These are phyloP conservation scores for Usnea hakonensis DNA, from an alignment of 495 filamentous ascomycete genomes.

Conservation along the genomic window DNA sequence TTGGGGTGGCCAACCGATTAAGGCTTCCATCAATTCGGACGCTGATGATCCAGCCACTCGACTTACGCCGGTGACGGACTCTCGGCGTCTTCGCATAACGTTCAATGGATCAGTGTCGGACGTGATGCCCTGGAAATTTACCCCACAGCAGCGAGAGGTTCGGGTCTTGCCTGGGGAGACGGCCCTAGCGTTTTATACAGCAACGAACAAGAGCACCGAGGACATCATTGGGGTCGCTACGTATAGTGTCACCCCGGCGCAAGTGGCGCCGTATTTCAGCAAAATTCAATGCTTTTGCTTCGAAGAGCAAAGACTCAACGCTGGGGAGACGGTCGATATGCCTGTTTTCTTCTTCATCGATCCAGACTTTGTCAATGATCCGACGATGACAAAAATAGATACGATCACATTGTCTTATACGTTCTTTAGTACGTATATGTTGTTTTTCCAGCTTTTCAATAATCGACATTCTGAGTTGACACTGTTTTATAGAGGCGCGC, in stretches of 20 bases:
- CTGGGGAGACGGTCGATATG: conserved; percentile 98
- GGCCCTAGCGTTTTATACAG: conserved; percentile 95
- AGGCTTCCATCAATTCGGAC: conserved; percentile 60
- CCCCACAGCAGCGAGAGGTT: conserved; percentile 93
- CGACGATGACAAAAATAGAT: conserved; percentile 87
- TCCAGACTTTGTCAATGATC: conserved; percentile 85
- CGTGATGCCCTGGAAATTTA: conserved; percentile 94
- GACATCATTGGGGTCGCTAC: conserved; percentile 98
- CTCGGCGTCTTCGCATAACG: conserved; percentile 85
- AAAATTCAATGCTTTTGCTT: conserved; percentile 99
- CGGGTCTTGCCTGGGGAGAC: conserved; percentile 93
- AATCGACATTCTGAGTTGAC: conserved; percentile 25
- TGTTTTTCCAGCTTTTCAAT: background rate
- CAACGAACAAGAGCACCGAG: conserved; percentile 76
- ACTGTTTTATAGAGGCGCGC: conserved; percentile 57
- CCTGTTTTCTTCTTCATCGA: conserved; percentile 99
- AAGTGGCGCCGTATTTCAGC: conserved; percentile 95
- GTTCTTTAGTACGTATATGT: conserved; percentile 77
- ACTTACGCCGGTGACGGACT: conserved; percentile 69
- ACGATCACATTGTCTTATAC: conserved; percentile 95
- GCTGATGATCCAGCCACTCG: conserved; percentile 61
- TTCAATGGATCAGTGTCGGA: conserved; percentile 95
- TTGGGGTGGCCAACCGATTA: conserved; percentile 88
- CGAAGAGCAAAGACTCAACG: conserved; percentile 89
- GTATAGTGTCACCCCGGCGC: conserved; percentile 91